These are phyloP conservation scores for Monosporascus sp. DNA, from an alignment of 2,329 filamentous ascomycete genomes.

Conservation along the genomic window DNA sequence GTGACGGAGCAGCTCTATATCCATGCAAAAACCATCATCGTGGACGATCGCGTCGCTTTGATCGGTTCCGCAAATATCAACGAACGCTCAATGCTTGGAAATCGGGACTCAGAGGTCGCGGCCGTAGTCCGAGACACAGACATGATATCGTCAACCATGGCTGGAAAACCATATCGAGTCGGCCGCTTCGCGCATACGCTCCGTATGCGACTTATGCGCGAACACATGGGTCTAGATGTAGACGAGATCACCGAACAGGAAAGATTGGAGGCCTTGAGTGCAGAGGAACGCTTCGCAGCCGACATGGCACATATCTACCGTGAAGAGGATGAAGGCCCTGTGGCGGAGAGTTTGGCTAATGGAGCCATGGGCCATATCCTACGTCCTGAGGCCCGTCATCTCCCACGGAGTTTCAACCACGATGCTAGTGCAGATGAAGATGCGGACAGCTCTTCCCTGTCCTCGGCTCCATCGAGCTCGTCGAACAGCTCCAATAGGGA, in stretches of 20 bases:
- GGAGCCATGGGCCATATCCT: conserved; percentile 8
- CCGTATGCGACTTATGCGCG: conserved; percentile 89
- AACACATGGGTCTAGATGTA: conserved; percentile 92
- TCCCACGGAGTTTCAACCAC: conserved; percentile 24
- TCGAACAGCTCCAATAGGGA: conserved; percentile 30
- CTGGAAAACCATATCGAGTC: conserved; percentile 79
- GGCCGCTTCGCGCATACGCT: conserved; percentile 90
- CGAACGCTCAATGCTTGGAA: conserved; percentile 90
- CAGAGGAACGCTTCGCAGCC: conserved; percentile 46
- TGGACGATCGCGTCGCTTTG: conserved; percentile 86
- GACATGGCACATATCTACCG: conserved; percentile 61
- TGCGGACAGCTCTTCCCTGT: conserved; percentile 9
- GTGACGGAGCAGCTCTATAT: conserved; percentile 98
- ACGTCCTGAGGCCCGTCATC: conserved; percentile 10
- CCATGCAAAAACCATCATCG: conserved; percentile 93
- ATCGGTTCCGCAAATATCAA: conserved; percentile 99
- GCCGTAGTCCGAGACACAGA: conserved; percentile 88
- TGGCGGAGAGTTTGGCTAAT: conserved; percentile 14
- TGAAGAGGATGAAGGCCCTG: conserved; percentile 34
- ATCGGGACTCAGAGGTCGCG: conserved; percentile 86
- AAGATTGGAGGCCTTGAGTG: conserved; percentile 60
- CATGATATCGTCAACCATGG: conserved; percentile 90
- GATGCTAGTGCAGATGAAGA: conserved; percentile 16
- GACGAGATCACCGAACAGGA: conserved; percentile 84
- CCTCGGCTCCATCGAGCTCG: conserved; percentile 7